Evolutionary conservation across 73 alveolate species (phyloP).

Genomic region (Uronychia binucleata): DNA sequence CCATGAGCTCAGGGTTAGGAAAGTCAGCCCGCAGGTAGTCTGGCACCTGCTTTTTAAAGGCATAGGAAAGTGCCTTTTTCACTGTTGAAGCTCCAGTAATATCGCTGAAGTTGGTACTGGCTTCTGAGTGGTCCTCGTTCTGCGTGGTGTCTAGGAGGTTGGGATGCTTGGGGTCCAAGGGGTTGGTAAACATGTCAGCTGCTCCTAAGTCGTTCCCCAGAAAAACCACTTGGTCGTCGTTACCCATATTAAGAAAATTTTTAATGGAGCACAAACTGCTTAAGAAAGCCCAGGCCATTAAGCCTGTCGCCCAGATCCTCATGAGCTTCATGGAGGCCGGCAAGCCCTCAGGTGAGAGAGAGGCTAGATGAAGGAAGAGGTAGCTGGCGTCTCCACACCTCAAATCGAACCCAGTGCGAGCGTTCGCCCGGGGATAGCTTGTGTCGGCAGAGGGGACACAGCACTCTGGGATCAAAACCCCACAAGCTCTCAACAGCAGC

Average conservation of each 20-base stretch:
- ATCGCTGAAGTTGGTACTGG: not conserved
- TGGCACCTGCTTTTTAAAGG: not conserved
- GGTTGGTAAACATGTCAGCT: not conserved
- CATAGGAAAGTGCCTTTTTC: not conserved
- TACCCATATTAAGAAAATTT: not conserved
- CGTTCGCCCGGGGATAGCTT: not conserved
- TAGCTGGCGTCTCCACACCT: not conserved
- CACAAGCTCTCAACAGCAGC: not conserved
- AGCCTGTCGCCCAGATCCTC: not conserved
- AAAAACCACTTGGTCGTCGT: not conserved
- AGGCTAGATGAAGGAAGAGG: not conserved
- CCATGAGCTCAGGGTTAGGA: slow-evolving; percentile 40
- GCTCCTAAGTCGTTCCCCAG: not conserved
- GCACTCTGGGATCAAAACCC: not conserved
- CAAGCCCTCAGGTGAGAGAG: not conserved
- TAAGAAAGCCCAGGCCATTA: not conserved
- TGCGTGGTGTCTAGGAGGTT: no score
- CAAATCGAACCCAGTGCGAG: not conserved
- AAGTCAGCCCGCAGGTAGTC: slow-evolving; percentile 13
- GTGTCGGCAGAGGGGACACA: not conserved
- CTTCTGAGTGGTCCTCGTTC: not conserved
- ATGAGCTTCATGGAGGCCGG: not conserved
- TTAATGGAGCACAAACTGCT: not conserved
- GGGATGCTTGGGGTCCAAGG: no score
- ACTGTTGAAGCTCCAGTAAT: not conserved